These are phyloP conservation scores for Picea sitchensis DNA, from an alignment of 75 land plant genomes.

Conservation along the genomic window DNA sequence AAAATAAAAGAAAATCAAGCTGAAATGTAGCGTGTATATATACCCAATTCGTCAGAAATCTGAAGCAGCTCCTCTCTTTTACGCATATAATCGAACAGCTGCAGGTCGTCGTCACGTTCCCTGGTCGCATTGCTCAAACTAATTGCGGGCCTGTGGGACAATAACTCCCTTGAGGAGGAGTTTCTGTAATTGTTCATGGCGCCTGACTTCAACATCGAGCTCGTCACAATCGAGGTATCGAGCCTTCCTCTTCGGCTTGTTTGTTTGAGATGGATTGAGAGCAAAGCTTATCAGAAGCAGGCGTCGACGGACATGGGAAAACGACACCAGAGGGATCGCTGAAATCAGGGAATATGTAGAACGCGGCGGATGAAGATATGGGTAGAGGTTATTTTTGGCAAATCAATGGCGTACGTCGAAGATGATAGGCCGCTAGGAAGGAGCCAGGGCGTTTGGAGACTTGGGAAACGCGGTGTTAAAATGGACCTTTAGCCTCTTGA, in stretches of 20 bases:
- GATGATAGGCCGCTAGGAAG: not conserved
- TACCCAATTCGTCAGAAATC: not conserved
- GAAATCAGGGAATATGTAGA: not conserved
- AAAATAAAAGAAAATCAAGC: no score
- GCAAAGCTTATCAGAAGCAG: not conserved
- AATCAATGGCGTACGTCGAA: not conserved
- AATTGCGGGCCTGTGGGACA: not conserved
- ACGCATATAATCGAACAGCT: not conserved
- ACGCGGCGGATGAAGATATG: not conserved
- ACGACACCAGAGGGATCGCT: not conserved
- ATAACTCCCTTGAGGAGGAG: not conserved
- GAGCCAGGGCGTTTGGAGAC: no score
- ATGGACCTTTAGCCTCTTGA: no score
- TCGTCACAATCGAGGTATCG: not conserved
- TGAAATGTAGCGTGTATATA: no score
- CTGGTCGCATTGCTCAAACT: not conserved
- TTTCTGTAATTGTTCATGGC: not conserved
- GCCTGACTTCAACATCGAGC: not conserved
- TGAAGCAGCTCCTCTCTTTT: conserved; percentile 1
- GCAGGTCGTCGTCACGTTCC: not conserved
- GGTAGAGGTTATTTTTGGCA: not conserved
- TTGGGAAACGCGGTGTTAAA: no score
- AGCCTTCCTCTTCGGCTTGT: not conserved
- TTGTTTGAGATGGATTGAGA: not conserved
- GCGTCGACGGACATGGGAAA: not conserved